These are phyloP conservation scores for Hirschfeldia incana DNA, from an alignment of 345 rosid species.

Conservation along the genomic window DNA sequence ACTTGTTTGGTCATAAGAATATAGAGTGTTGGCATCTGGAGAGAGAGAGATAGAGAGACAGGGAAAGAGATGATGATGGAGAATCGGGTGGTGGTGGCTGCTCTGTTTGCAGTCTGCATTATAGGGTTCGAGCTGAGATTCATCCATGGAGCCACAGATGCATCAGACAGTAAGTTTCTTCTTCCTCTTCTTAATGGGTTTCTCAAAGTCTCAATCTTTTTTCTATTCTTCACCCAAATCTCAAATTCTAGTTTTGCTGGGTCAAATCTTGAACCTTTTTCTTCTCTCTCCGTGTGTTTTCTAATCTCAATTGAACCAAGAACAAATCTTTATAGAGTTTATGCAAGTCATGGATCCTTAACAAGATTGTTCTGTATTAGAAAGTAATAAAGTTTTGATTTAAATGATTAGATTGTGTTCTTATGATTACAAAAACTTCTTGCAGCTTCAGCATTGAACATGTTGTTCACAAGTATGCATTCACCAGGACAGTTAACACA, in stretches of 20 bases:
- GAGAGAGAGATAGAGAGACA: slow-evolving; percentile 13
- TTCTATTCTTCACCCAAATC: slow-evolving; percentile 24
- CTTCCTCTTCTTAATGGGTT: slow-evolving; percentile 15
- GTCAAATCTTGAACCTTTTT: slow-evolving; percentile 6
- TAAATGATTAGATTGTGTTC: slow-evolving; percentile 10
- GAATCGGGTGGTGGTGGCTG: slow-evolving; percentile 38
- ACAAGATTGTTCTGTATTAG: not conserved
- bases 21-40: slow-evolving; percentile 25
- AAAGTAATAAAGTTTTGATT: not conserved
- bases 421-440: not conserved
- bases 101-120: slow-evolving; percentile 56
- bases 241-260: not conserved
- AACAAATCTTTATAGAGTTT: too few relatives aligned
- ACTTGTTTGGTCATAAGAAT: slow-evolving; percentile 18
- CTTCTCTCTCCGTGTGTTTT: slow-evolving; percentile 2
- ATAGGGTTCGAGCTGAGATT: slow-evolving; percentile 48
- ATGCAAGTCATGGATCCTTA: not conserved
- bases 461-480: slow-evolving; percentile 56
- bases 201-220: slow-evolving; percentile 31
- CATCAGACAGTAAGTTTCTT: slow-evolving; percentile 56
- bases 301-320: not conserved
- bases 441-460: slow-evolving; percentile 79
- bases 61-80: slow-evolving; percentile 39
- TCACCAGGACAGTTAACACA: slow-evolving; percentile 62
- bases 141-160: slow-evolving; percentile 65